Percentiles rank a stretch among this genome's conserved stretches.
Evolutionary conservation across 495 filamentous ascomycete species (phyloP).

Genomic region (Zalerion maritima): DNA sequence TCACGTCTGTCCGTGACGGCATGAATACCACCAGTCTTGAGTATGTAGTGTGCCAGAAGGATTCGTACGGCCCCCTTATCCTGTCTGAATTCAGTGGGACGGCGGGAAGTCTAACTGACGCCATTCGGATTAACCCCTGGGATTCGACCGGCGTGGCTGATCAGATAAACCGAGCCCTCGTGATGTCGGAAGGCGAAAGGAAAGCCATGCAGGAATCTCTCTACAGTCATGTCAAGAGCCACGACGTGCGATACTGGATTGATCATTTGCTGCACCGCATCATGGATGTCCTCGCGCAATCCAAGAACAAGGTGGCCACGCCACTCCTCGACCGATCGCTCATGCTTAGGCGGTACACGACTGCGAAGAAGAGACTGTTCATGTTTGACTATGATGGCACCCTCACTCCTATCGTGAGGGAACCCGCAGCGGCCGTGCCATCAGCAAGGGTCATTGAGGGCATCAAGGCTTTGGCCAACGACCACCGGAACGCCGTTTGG

Average conservation of each 20-base stretch:
- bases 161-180: slow-evolving; percentile 64
- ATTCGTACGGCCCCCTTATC: slow-evolving; percentile 71
- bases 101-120: slow-evolving; percentile 66
- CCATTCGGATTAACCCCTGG: slow-evolving; percentile 92
- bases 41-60: slow-evolving; percentile 81
- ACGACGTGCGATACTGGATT: slow-evolving; percentile 76
- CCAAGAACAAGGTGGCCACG: slow-evolving; percentile 58
- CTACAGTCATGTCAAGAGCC: slow-evolving; percentile 68
- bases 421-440: slow-evolving; percentile 76
- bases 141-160: slow-evolving; percentile 67
- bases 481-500: slow-evolving; percentile 82
- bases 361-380: slow-evolving; percentile 61
- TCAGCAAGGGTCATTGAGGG: slow-evolving; percentile 67
- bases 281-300: slow-evolving; percentile 60
- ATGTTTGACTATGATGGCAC: slow-evolving; percentile 99
- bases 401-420: slow-evolving; percentile 85
- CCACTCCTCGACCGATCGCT: slow-evolving; percentile 61
- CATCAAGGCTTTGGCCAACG: slow-evolving; percentile 61
- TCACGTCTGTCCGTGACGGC: slow-evolving; percentile 83
- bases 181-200: slow-evolving; percentile 50
- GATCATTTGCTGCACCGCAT: slow-evolving; percentile 59
- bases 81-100: slow-evolving; percentile 93
- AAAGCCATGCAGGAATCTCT: slow-evolving; percentile 43
- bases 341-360: slow-evolving; percentile 55
- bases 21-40: slow-evolving; percentile 96